Conservation (phyloP, 2,329 filamentous ascomycete species). For the Colletotrichum lentis region DNA sequence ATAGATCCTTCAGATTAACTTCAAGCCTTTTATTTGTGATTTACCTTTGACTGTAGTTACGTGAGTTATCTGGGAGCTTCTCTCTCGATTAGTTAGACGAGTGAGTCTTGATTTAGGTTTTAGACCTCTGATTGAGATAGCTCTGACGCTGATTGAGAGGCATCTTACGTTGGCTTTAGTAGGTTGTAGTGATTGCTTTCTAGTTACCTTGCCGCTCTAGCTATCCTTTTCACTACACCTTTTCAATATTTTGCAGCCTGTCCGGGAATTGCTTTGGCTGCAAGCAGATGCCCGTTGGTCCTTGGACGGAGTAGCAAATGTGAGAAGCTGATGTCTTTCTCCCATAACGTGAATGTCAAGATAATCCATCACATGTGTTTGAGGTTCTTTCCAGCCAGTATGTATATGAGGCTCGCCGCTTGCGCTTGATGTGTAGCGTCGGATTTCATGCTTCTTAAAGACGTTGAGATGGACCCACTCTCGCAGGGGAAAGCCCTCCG, state of each 20-base stretch:
- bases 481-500: conserved; percentile 44
- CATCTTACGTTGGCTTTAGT: too few species aligned
- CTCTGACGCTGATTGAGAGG: too few species aligned
- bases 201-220: too few species aligned
- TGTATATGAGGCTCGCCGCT: conserved; percentile 48
- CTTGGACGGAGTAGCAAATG: conserved; percentile 50
- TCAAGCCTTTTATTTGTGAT: too few species aligned
- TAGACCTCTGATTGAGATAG: too few species aligned
- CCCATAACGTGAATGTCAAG: conserved; percentile 41
- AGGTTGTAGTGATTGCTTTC: too few species aligned
- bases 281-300: conserved; percentile 40
- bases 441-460: conserved; percentile 42
- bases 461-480: conserved; percentile 46
- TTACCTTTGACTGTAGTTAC: too few species aligned
- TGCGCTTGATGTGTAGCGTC: conserved; percentile 41
- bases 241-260: not conserved
- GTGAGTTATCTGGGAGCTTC: too few species aligned
- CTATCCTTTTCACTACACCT: too few species aligned
- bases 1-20: too few species aligned
- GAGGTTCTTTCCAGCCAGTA: conserved; percentile 46
- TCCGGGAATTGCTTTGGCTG: not conserved
- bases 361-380: conserved; percentile 38
- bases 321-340: conserved; percentile 46
- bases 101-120: too few species aligned
- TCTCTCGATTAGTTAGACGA: too few species aligned